These are phyloP conservation scores for Limnanthes douglasii DNA, from an alignment of 345 rosid species.

Conservation along the genomic window DNA sequence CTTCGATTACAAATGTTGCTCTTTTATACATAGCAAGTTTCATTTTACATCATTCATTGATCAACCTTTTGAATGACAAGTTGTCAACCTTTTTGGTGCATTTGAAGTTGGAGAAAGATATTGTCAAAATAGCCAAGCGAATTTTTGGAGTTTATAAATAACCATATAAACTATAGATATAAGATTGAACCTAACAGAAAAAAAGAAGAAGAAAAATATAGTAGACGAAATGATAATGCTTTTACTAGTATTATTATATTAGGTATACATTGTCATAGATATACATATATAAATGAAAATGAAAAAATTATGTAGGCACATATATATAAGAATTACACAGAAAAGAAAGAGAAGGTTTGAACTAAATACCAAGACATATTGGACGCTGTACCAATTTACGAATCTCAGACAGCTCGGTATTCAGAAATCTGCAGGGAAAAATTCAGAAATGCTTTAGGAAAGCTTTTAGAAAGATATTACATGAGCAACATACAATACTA, in stretches of 20 bases:
- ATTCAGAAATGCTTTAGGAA: too few relatives aligned
- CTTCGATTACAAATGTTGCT: not conserved
- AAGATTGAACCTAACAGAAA: not conserved
- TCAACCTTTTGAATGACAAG: not conserved
- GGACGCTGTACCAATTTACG: conserved; percentile 1
- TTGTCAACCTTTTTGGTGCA: too few relatives aligned
- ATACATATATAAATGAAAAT: not conserved
- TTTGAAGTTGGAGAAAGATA: too few relatives aligned
- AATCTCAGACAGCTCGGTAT: not conserved
- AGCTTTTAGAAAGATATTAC: too few relatives aligned
- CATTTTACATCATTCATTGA: not conserved
- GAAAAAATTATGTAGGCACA: not conserved
- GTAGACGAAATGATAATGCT: too few relatives aligned
- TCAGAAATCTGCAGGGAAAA: not conserved
- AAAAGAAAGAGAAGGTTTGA: not conserved
- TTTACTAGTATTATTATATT: not conserved
- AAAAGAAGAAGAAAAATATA: too few relatives aligned
- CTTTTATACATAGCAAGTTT: not conserved
- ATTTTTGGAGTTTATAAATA: too few relatives aligned
- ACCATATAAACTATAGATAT: too few relatives aligned
- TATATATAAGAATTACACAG: too few relatives aligned
- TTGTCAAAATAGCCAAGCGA: too few relatives aligned
- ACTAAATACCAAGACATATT: conserved; percentile 6
- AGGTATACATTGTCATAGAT: not conserved
- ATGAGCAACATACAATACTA: too few relatives aligned